Evolutionary conservation across 2,329 filamentous ascomycete species (phyloP), one percentile per base, ranked within the genome.

Genomic region (Cladosporium sp.): DNA sequence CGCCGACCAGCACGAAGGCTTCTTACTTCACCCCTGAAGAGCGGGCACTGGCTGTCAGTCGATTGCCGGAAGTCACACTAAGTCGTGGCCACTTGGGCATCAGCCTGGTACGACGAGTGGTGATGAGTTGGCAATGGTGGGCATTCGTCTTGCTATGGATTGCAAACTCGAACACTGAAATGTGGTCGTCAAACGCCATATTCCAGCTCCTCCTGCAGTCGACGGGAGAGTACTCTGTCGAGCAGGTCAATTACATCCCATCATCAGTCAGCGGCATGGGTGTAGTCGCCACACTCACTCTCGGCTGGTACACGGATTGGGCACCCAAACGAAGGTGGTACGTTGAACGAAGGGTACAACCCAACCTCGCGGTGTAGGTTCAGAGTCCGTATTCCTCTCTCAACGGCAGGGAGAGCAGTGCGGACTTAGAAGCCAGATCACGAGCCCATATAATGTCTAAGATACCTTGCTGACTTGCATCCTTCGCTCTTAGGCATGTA

Each of bases 301-400:
- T 73, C 3, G 72, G 72, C n/a, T 73, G 72, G 72, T 73, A 73
- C 59, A 69, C 68, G 34, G 72, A 73, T 61, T 73, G 67, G 66
- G 70, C 69, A 18, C 67, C 65, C 4, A 65, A 68, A 5, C 66
- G 65, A 11, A 68, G 72, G 14, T 47, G 41, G 34, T 8, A 15
- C 11, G 34, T 36, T 14, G 34, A 30, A 30, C 28, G 28, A 30
- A 30, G 28, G 28, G 28, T 30, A 30, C 28, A 30, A 30, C 28
- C 28, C 28, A 30, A 30, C 28, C 28, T 30, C 28, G 28, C 6
- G 6, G 28, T 30, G 6, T 30, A 30, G 28, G 6, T 30, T 30
- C 28, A 30, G 28, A 30, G 28, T 30, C 28, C 28, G 28, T 30
- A 30, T 30, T 30, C 28, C 28, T 30, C 28, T 4, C 28, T 30